Base-by-base conservation (phyloP, 2,329 filamentous ascomycete genomes). In the Fusarium sp. region DNA sequence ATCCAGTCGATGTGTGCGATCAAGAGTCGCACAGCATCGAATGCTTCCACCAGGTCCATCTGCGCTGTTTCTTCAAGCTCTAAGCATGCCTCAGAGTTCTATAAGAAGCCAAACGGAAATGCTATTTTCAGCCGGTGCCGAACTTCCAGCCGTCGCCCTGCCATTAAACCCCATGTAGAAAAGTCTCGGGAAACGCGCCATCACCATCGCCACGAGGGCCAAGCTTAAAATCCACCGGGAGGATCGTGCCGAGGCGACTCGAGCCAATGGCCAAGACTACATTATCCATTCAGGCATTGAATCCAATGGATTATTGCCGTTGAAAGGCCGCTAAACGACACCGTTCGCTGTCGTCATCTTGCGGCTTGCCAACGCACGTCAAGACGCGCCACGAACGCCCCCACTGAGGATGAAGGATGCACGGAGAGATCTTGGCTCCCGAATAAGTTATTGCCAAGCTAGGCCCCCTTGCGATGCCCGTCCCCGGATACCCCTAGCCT, bases 341-440 rank as follows among this genome's bases (percentile, higher is more conserved):
- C 50, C 38, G 52, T 22, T 60, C 14, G 40, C 22, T 60, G 54
- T 65, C 62, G 62, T 60, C 62, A 65, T 65, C 42, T 29, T 59
- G 52, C 62, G 40, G 52, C 62, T 64, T 64, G 62, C 20, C 50
- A 29, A 64, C 62, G 50, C 52, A 60, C 31, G 45, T 47, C 38
- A 35, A 38, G 50, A 45, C 50, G 29, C 62, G 50, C 52, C 27
- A 37, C 20, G 52, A 64, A 64, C 62, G n/a, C 50, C 62, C 62
- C 62, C 62, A 64, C 62, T 47, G 10, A 24, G 27, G 34, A 58
- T 40, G 14, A 22, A 22, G n/a, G 27, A 18, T 35, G 29, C 38
- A 24, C 29, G n/a, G 22, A 42, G 13, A 62, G 42, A 62, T 62
- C 59, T 62, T 52, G 40, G 59, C 59, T 62, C 22, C 42, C 42